Conservation (phyloP, 345 rosid species). For the Aethionema arabicum region DNA sequence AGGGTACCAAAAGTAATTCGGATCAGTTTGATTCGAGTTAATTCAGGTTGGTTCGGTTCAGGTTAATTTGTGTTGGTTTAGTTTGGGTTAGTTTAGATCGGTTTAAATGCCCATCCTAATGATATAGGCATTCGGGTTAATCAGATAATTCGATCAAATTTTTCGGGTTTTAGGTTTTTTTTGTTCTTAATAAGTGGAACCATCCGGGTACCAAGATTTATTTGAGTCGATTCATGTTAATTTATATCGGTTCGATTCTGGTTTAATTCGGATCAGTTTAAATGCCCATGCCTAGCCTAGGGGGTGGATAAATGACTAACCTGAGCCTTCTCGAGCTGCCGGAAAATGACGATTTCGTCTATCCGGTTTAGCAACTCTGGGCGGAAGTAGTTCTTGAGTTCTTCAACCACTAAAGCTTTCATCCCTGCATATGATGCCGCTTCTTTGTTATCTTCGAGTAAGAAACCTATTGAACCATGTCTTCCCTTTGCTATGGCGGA, state of each 20-base stretch:
- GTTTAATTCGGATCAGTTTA: background rate
- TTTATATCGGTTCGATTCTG: background rate
- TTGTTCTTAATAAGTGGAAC: too few relatives aligned
- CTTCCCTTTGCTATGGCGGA: constrained; percentile 87
- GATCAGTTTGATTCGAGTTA: too few relatives aligned
- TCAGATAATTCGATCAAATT: too few relatives aligned
- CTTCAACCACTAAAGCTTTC: constrained; percentile 75
- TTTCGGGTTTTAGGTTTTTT: too few relatives aligned
- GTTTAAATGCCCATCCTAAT: background rate
- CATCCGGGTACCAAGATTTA: too few relatives aligned
- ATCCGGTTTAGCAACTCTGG: constrained; percentile 96
- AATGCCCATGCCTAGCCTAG: background rate
- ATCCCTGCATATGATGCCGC: constrained; percentile 68
- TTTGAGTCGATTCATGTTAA: too few relatives aligned
- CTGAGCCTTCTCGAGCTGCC: constrained; percentile 80
- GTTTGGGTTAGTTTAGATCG: background rate
- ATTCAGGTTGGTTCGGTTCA: too few relatives aligned
- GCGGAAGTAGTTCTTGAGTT: constrained; percentile 84
- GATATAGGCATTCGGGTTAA: too few relatives aligned
- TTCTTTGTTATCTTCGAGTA: constrained; percentile 49
- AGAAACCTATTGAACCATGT: constrained; percentile 66
- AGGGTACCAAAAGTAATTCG: too few relatives aligned
- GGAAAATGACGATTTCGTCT: constrained; percentile 92
- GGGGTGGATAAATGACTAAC: constrained; percentile 42
- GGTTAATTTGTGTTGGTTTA: background rate